phyloP scores from a whole-genome alignment of 805 yeast genomes.

The Pichia phayaonensis region DNA sequence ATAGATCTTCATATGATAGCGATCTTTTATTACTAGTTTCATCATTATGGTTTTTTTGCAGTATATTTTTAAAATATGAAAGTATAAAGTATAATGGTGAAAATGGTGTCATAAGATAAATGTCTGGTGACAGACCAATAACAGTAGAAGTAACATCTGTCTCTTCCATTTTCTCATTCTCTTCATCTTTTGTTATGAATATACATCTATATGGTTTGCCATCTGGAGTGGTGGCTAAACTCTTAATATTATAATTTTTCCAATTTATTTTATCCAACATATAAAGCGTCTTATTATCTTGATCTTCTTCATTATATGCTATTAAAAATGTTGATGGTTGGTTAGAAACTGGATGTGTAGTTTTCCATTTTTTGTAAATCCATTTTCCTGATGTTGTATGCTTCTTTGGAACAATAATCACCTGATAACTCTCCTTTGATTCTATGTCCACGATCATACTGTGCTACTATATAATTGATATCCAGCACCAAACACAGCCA shows the following conservation, averaged over 20 bases:
- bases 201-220: constrained; percentile 7
- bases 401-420: neutral
- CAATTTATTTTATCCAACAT: constrained; percentile 3
- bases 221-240: constrained; percentile 1
- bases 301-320: neutral
- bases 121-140: constrained; percentile 31
- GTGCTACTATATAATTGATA: neutral
- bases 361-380: neutral
- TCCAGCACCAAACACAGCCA: too few species aligned
- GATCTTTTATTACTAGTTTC: constrained; percentile 17
- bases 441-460: neutral
- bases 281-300: neutral
- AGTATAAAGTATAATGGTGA: constrained; percentile 35
- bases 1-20: constrained; percentile 37
- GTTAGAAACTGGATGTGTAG: neutral
- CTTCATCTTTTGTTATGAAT: neutral
- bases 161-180: neutral
- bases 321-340: neutral
- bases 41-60: constrained; percentile 15
- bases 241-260: constrained; percentile 3
- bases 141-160: constrained; percentile 28
- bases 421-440: neutral
- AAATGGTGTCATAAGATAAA: constrained; percentile 35
- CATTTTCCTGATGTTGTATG: neutral
- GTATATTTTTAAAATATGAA: constrained; percentile 25